Evolutionary conservation across 2,329 filamentous ascomycete genomes (phyloP), one percentile per base, ranked within the genome.

Genomic region (Aspergillus melleus): DNA sequence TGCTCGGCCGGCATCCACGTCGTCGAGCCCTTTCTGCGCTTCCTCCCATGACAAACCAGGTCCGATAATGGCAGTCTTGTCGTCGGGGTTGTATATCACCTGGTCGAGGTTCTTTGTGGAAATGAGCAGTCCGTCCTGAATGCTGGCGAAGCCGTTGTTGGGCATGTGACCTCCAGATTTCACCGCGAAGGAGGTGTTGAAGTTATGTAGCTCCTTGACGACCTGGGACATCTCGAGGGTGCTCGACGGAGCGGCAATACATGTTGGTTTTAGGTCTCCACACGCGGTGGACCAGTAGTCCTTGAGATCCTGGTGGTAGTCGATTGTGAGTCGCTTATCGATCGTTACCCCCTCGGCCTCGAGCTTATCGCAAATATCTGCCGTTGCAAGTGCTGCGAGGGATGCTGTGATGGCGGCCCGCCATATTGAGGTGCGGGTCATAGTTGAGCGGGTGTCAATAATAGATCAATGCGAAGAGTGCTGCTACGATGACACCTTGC

Each of bases 111-210:
- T 70, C 75, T 83, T 69, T 58, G 83, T 81, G 2, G 73, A 74
- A 51, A 79, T 76, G 47, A 82, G 69, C 10, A 79, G 71, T 1
- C 77, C 80, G 20, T 76, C 75, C 52, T 78, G 74, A 47, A 80
- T 77, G 64, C 77, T 80, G 5, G 77, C 75, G 59, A 80, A 81
- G 39, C 77, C 77, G 59, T 78, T 77, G 59, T 80, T 81, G 1
- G 77, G 77, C 59, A 78, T 77, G 65, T 82, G 80, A 0, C 79
- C 80, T 6, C 83, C 83, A 11, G 80, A 78, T 68, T 83, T 79
- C 71, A 86, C 77, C 24, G 84, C 86, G 51, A 88, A 84, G 6
- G 83, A 71, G 57, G 81, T 81, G 42, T 78, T 74, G 47, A 78
- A 78, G 36, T 78, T 70, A 8, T 76, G 77, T 12, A 87, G 76